A percentile compares a stretch with the other conserved stretches of the same genome.
Evolutionary conservation across 371 early-diverging fungal genomes (phyloP).

Genomic region (Zychaea mexicana): DNA sequence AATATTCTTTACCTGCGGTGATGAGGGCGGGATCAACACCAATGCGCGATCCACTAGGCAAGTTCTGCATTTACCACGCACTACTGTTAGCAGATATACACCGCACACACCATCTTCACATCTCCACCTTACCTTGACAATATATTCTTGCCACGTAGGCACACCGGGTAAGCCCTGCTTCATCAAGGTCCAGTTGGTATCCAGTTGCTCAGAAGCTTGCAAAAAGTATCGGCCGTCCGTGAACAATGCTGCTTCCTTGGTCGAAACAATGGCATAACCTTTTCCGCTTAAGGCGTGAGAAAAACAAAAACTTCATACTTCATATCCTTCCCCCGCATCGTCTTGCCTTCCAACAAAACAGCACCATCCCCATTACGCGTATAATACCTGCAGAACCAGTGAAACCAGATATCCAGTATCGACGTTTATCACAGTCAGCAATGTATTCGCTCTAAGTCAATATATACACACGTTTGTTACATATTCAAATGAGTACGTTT

Average conservation of each 20-base stretch:
- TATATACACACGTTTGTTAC: background rate
- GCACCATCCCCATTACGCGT: slow-evolving; percentile 33
- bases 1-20: slow-evolving; percentile 56
- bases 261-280: slow-evolving; percentile 82
- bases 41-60: slow-evolving; percentile 71
- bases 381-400: slow-evolving; percentile 91
- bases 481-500: background rate
- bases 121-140: slow-evolving; percentile 68
- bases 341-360: slow-evolving; percentile 76
- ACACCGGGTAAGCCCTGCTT: slow-evolving; percentile 88
- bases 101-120: too few relatives aligned
- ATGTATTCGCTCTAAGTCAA: slow-evolving; percentile 99
- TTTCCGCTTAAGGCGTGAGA: background rate
- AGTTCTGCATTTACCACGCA: slow-evolving; percentile 32
- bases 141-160: slow-evolving; percentile 89
- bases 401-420: slow-evolving; percentile 95
- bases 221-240: slow-evolving; percentile 97
- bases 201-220: slow-evolving; percentile 95
- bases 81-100: background rate
- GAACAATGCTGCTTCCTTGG: slow-evolving; percentile 68
- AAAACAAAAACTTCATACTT: background rate
- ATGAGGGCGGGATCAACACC: slow-evolving; percentile 88
- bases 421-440: slow-evolving; percentile 89
- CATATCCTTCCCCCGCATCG: slow-evolving; percentile 44
- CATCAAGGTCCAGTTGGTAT: slow-evolving; percentile 90